Evolutionary conservation across 2,329 filamentous ascomycete species (phyloP).

Genomic region (Fusarium chlamydosporum): DNA sequence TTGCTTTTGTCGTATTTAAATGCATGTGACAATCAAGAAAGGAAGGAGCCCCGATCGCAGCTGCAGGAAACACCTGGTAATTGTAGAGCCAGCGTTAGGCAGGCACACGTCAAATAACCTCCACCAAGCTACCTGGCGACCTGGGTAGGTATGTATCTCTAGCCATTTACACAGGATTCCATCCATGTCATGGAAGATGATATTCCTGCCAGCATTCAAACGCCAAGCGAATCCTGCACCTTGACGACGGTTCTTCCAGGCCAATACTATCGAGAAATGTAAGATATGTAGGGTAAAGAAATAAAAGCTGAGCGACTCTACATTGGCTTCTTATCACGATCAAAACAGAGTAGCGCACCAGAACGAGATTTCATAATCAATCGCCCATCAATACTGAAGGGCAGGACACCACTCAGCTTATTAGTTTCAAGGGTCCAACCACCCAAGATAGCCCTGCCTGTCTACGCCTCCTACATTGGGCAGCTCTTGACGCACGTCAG

Average conservation of each 20-base stretch:
- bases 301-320: neutral
- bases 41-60: neutral
- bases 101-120: conserved; percentile 1
- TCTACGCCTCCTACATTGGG: conserved; percentile 16
- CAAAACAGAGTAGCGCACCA: neutral
- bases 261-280: neutral
- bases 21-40: conserved; percentile 2
- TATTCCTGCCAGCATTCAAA: too few relatives aligned
- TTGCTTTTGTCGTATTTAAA: neutral
- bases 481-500: conserved; percentile 36
- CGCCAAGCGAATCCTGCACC: neutral
- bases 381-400: neutral
- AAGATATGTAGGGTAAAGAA: too few relatives aligned
- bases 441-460: conserved; percentile 19
- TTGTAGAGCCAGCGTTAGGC: neutral
- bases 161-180: too few relatives aligned
- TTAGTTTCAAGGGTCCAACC: conserved; percentile 37
- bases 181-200: too few relatives aligned
- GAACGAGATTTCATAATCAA: conserved; percentile 26
- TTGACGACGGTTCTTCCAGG: neutral
- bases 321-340: neutral
- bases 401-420: neutral
- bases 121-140: neutral
- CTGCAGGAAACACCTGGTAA: neutral
- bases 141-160: neutral